Percentiles rank a stretch among this genome's conserved stretches.
Evolutionary conservation across 2,329 filamentous ascomycete species (phyloP).

Genomic region (Epichloe gansuensis): DNA sequence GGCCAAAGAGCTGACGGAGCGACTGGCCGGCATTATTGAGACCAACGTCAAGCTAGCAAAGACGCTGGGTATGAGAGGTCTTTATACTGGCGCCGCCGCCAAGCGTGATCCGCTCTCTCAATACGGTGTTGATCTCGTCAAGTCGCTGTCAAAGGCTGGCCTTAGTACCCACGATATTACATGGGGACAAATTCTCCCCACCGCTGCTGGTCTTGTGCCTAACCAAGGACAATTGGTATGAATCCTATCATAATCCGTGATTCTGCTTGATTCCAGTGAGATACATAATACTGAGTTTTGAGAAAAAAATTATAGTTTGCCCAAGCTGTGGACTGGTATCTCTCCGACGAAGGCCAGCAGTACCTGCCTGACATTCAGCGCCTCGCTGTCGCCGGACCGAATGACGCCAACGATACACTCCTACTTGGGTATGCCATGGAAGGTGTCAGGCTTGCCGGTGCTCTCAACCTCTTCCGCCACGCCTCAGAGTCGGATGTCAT

Average conservation of each 20-base stretch:
- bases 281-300: not conserved
- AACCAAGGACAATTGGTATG: slow-evolving; percentile 56
- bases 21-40: slow-evolving; percentile 51
- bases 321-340: slow-evolving; percentile 61
- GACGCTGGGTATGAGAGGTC: slow-evolving; percentile 23
- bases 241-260: too few species aligned
- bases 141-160: slow-evolving; percentile 51
- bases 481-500: slow-evolving; percentile 34
- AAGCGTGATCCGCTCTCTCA: slow-evolving; percentile 45
- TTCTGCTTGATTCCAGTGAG: too few species aligned
- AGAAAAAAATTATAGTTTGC: slow-evolving; percentile 40
- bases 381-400: slow-evolving; percentile 42
- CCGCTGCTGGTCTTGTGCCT: slow-evolving; percentile 53
- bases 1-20: slow-evolving; percentile 41
- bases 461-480: slow-evolving; percentile 48
- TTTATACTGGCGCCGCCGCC: slow-evolving; percentile 36
- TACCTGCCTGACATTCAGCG: slow-evolving; percentile 49
- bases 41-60: slow-evolving; percentile 49
- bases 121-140: slow-evolving; percentile 55
- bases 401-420: slow-evolving; percentile 46
- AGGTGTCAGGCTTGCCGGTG: slow-evolving; percentile 55
- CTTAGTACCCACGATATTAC: slow-evolving; percentile 53
- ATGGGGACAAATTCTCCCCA: slow-evolving; percentile 59
- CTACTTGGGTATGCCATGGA: slow-evolving; percentile 62
- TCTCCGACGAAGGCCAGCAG: slow-evolving; percentile 41